Conservation (phyloP, 2,329 filamentous ascomycete genomes). For the Pseudogymnoascus sp. region DNA sequence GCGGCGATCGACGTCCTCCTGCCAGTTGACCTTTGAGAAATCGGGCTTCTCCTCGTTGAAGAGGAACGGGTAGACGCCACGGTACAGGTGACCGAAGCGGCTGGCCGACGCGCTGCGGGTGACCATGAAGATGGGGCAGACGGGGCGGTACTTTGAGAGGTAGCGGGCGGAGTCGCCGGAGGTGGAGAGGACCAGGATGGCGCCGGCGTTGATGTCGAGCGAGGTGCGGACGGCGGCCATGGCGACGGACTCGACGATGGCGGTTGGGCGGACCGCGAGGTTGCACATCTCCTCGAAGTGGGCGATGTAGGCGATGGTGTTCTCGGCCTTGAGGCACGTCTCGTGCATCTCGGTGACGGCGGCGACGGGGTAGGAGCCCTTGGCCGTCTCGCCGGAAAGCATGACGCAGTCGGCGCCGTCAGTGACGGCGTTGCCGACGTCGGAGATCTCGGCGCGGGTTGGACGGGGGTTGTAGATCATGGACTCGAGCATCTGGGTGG, state of each 20-base stretch:
- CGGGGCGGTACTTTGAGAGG: conserved; percentile 48
- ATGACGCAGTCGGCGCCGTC: conserved; percentile 99
- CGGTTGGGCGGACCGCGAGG: conserved; percentile 73
- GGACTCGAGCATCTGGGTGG: conserved; percentile 98
- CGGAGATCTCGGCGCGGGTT: conserved; percentile 95
- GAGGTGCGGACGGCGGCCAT: conserved; percentile 95
- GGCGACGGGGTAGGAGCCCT: conserved; percentile 88
- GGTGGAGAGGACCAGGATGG: conserved; percentile 46
- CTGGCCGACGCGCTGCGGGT: conserved; percentile 78
- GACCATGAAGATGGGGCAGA: conserved; percentile 99
- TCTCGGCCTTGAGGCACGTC: conserved; percentile 92
- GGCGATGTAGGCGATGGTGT: conserved; percentile 92
- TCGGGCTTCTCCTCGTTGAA: conserved; percentile 92
- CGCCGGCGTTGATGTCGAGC: conserved; percentile 91
- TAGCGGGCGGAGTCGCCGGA: neutral
- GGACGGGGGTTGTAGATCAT: conserved; percentile 99
- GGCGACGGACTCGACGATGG: conserved; percentile 85
- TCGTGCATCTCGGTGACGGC: conserved; percentile 97
- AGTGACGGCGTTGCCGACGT: conserved; percentile 95
- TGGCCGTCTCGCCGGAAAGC: conserved; percentile 98
- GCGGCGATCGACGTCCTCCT: conserved; percentile 95
- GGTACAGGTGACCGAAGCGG: conserved; percentile 90
- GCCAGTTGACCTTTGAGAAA: conserved; percentile 89
- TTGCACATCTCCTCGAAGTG: conserved; percentile 93
- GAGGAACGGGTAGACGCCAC: conserved; percentile 94